Evolutionary conservation across 2,329 filamentous ascomycete species (phyloP).

Genomic region (Cadophora malorum): DNA sequence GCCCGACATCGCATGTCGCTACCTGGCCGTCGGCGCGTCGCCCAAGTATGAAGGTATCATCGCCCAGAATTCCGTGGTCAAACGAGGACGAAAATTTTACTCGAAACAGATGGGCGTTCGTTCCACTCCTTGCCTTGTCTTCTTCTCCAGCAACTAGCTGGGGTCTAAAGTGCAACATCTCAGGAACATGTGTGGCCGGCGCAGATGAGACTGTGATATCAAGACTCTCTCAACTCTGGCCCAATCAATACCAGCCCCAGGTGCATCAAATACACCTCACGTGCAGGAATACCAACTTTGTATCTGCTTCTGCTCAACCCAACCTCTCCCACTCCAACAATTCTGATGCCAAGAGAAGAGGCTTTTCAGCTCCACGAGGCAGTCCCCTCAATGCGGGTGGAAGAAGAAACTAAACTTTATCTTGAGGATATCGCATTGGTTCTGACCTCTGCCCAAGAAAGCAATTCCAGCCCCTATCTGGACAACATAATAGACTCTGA

Average conservation of each 20-base stretch:
- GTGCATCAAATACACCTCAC: constrained; percentile 10
- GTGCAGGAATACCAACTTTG: background rate
- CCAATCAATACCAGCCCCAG: background rate
- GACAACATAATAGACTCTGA: background rate
- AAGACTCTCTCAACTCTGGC: background rate
- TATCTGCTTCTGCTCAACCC: background rate
- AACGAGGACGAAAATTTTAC: constrained; percentile 7
- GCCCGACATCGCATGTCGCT: constrained; percentile 8
- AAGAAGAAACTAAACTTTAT: constrained; percentile 20
- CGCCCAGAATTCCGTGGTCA: background rate
- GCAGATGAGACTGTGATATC: constrained; percentile 12
- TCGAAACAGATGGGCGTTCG: background rate
- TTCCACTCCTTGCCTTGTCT: background rate
- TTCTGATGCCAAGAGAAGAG: constrained; percentile 8
- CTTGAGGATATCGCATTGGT: constrained; percentile 11
- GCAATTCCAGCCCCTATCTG: constrained; percentile 15
- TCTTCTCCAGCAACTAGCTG: background rate
- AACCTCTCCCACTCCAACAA: constrained; percentile 8
- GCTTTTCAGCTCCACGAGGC: constrained; percentile 20
- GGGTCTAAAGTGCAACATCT: constrained; percentile 13
- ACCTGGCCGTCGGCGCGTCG: constrained; percentile 12
- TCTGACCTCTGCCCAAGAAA: background rate
- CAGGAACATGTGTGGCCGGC: background rate
- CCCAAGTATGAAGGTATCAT: background rate
- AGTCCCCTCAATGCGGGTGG: constrained; percentile 12